Percentiles rank a stretch among this genome's conserved stretches.
Evolutionary conservation across 352 stramenopile genomes (phyloP).

Genomic region (Phytopythium vexans): DNA sequence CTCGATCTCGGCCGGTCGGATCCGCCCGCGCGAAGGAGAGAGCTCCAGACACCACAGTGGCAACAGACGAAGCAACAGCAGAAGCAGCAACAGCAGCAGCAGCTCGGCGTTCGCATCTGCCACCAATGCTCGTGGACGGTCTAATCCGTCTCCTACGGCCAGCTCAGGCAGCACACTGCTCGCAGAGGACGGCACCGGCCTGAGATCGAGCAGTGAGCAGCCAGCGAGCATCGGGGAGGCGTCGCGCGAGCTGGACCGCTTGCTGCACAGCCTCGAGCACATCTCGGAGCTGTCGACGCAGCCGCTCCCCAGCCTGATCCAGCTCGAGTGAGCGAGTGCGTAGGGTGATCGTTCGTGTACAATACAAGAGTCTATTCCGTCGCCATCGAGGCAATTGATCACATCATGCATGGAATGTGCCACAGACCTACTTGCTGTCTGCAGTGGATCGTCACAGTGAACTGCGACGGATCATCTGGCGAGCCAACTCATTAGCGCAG

Average conservation of each 20-base stretch:
- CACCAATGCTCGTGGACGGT: slow-evolving; percentile 7
- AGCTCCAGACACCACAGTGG: background rate
- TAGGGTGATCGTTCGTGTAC: too few species aligned
- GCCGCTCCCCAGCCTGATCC: slow-evolving; percentile 6
- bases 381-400: too few species aligned
- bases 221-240: slow-evolving; percentile 26
- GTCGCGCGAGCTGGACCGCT: slow-evolving; percentile 42
- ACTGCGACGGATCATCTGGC: too few species aligned
- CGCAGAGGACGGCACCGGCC: slow-evolving; percentile 7
- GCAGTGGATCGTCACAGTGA: too few species aligned
- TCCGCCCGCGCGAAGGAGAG: slow-evolving; percentile 19
- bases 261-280: slow-evolving; percentile 67
- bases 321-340: too few species aligned
- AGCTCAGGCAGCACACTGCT: background rate
- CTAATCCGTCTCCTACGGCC: background rate
- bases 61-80: slow-evolving; percentile 5
- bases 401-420: too few species aligned
- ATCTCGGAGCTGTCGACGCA: slow-evolving; percentile 61
- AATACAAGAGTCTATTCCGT: too few species aligned
- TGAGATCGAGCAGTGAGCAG: slow-evolving; percentile 6
- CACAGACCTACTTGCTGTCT: too few species aligned
- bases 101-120: slow-evolving; percentile 10
- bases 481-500: too few species aligned
- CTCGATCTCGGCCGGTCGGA: slow-evolving; percentile 17
- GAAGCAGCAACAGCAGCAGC: slow-evolving; percentile 16